Conservation (phyloP, 805 yeast genomes). For the Kluyveromyces nonfermentans region DNA sequence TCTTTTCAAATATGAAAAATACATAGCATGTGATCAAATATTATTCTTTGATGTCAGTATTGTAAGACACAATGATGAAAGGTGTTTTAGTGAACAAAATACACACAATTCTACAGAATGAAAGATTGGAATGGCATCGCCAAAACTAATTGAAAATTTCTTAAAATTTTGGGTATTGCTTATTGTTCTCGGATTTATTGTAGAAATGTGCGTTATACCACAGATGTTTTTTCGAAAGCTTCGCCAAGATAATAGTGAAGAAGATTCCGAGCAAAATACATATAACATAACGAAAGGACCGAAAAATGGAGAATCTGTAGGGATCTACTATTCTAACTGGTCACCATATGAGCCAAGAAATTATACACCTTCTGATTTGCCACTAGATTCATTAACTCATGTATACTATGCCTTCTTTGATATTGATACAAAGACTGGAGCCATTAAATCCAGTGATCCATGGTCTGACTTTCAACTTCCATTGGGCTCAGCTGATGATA, state of each 20-base stretch:
- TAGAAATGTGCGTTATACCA: conserved; percentile 3
- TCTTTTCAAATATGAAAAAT: neutral
- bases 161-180: neutral
- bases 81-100: neutral
- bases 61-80: neutral
- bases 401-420: conserved; percentile 71
- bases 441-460: conserved; percentile 44
- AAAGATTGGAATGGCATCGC: neutral
- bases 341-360: conserved; percentile 50
- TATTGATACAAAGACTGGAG: conserved; percentile 46
- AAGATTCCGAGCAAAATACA: neutral
- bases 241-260: neutral
- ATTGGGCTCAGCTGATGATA: neutral
- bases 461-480: conserved; percentile 52
- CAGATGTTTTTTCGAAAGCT: neutral
- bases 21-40: neutral
- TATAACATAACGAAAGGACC: neutral
- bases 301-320: conserved; percentile 15
- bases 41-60: neutral
- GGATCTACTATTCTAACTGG: conserved; percentile 53
- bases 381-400: conserved; percentile 48
- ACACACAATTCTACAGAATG: no score
- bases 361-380: conserved; percentile 55
- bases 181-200: neutral
- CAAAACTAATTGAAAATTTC: neutral